Base-by-base conservation (phyloP, 345 rosid genomes). In the Gynandropsis gynandra region DNA sequence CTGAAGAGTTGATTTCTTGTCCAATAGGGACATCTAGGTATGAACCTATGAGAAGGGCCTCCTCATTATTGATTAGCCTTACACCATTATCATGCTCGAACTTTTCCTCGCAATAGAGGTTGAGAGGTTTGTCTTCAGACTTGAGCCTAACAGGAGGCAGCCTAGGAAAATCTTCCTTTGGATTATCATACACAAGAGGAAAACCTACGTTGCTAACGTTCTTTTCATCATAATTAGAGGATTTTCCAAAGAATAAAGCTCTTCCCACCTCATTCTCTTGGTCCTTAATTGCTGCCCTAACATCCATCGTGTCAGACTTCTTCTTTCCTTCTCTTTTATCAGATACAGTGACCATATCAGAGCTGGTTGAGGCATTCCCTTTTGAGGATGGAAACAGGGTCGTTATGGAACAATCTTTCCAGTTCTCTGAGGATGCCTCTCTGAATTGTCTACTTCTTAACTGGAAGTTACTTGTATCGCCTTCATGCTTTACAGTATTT, bases 61-160 rank as follows among this genome's bases (percentile, higher is more conserved):
- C 83, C 45, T 88, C 99, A 63, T 74, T 73, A 63, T 72, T 59
- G 46, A 68, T 54, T 41, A 67, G 80, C 78, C 80, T 83, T 12
- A 64, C 37, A 4, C 80, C 76, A 48, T 75, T 78, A 77, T 83
- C 88, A 38, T 51, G 83, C 50, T 85, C 97, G 70, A 75, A 80
- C 40, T 83, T 88, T 65, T 85, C 99, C 72, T 83, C 92, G 85
- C 97, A 93, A 67, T 72, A 80, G 55, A 78, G 60, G 61, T 62
- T 71, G 50, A 77, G 53, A n/a, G 81, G 61, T 52, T 81, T 88
- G 59, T 93, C 95, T 63, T 82, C 99, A 7, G 94, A 88, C 70
- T 88, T 93, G 44, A 93, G 88, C 69, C 77, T 93, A 61, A 93
- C 99, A 1, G 97, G 99, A 52, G 99, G 90, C 66, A 93, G 77